phyloP scores from a whole-genome alignment of 1,139 yeast genomes.

The Pneumocystis wakefieldiae region DNA sequence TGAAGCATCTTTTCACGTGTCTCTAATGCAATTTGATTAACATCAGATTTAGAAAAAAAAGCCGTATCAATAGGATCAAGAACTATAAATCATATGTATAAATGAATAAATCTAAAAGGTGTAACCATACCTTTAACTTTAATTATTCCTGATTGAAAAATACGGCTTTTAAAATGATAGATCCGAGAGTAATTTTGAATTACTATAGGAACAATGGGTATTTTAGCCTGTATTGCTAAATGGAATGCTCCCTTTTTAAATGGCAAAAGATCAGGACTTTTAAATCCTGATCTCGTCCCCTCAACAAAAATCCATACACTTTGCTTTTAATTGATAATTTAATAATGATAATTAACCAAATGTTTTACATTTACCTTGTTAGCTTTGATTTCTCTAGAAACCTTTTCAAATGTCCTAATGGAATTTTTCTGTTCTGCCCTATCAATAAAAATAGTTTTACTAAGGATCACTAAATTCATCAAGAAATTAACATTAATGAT shows the following conservation, averaged over 20 bases:
- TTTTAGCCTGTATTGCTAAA: conserved; percentile 78
- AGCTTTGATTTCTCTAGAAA: conserved; percentile 44
- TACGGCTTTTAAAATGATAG: conserved; percentile 41
- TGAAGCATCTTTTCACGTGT: conserved; percentile 28
- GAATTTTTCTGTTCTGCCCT: conserved; percentile 69
- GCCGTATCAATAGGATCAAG: conserved; percentile 51
- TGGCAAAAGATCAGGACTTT: conserved; percentile 56
- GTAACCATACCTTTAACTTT: conserved; percentile 19
- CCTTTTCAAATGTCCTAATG: conserved; percentile 52
- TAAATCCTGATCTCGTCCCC: conserved; percentile 78
- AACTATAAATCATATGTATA: conserved; percentile 24
- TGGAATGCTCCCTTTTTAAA: conserved; percentile 98
- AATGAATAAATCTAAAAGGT: neutral
- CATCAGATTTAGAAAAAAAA: conserved; percentile 45
- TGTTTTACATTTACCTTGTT: conserved; percentile 61
- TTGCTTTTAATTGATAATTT: conserved; percentile 8
- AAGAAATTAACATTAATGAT: neutral
- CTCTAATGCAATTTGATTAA: conserved; percentile 33
- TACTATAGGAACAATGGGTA: conserved; percentile 79
- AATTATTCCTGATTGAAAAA: conserved; percentile 46
- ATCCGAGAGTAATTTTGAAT: conserved; percentile 71
- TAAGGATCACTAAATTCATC: conserved; percentile 41
- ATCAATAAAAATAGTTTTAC: conserved; percentile 84
- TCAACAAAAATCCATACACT: conserved; percentile 25
- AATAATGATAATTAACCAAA: conserved; percentile 7